Conservation (phyloP, 768 basidiomycete species). For the Serendipita sp. region DNA sequence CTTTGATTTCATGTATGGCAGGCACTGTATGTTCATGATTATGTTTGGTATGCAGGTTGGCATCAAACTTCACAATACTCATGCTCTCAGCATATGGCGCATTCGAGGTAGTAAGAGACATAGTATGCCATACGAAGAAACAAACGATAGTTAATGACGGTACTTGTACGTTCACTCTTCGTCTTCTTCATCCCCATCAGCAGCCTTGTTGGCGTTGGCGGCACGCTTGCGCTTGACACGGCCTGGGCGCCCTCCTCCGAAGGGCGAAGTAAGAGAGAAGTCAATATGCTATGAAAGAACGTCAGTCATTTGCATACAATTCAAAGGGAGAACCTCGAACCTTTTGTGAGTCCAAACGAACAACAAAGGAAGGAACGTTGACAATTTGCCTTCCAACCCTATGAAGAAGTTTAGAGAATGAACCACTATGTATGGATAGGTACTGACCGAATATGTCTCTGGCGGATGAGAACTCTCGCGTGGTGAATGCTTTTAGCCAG, state of each 20-base stretch:
- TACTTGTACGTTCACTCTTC: slow-evolving; percentile 48
- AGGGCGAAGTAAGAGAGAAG: slow-evolving; percentile 92
- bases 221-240: slow-evolving; percentile 99
- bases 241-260: slow-evolving; percentile 85
- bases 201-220: slow-evolving; percentile 79
- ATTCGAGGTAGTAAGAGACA: not conserved
- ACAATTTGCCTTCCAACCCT: slow-evolving; percentile 99
- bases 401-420: slow-evolving; percentile 6
- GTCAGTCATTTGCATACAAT: not conserved
- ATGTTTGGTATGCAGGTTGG: too few relatives aligned
- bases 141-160: not conserved
- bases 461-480: slow-evolving; percentile 93
- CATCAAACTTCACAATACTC: too few relatives aligned
- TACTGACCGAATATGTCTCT: slow-evolving; percentile 88
- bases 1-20: not conserved
- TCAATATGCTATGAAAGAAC: slow-evolving; percentile 58
- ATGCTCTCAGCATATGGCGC: too few relatives aligned
- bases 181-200: slow-evolving; percentile 76
- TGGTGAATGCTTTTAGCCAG: slow-evolving; percentile 98
- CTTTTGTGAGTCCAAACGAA: slow-evolving; percentile 98
- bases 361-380: slow-evolving; percentile 96
- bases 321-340: slow-evolving; percentile 15
- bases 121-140: slow-evolving; percentile 5
- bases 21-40: too few relatives aligned
- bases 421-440: not conserved